Evolutionary conservation across 352 stramenopile species (phyloP).

Genomic region (Pythium coloratum): DNA sequence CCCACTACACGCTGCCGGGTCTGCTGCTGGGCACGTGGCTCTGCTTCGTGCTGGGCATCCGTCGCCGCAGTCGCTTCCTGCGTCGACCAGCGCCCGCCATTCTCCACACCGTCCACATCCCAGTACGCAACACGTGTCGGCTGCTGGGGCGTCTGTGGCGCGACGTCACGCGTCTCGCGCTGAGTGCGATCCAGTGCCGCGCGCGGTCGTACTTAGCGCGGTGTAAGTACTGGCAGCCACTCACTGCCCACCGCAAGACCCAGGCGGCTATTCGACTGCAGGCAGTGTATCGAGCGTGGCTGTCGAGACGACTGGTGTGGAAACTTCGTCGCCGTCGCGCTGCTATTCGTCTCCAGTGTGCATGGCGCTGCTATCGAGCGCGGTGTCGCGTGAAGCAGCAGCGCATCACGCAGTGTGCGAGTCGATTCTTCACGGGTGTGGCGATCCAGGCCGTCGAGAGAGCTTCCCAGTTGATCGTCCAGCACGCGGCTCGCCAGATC

Average conservation of each 20-base stretch:
- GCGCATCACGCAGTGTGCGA: slow-evolving; percentile 26
- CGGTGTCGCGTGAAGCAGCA: slow-evolving; percentile 22
- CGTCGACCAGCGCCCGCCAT: slow-evolving; percentile 38
- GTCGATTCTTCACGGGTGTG: slow-evolving; percentile 20
- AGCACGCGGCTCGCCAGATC: slow-evolving; percentile 34
- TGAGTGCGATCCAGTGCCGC: slow-evolving; percentile 37
- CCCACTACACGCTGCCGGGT: slow-evolving; percentile 38
- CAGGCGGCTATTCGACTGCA: slow-evolving; percentile 39
- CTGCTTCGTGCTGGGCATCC: slow-evolving; percentile 28
- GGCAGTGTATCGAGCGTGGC: slow-evolving; percentile 45
- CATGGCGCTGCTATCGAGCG: slow-evolving; percentile 42
- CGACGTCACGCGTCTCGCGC: slow-evolving; percentile 21
- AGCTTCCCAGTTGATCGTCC: slow-evolving; percentile 25
- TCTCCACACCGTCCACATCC: slow-evolving; percentile 40
- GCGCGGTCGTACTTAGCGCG: slow-evolving; percentile 34
- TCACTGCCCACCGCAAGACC: slow-evolving; percentile 19
- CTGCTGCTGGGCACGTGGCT: slow-evolving; percentile 47
- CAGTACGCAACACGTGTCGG: slow-evolving; percentile 33
- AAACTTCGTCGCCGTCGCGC: slow-evolving; percentile 33
- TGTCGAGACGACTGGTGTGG: slow-evolving; percentile 29
- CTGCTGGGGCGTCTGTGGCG: slow-evolving; percentile 35
- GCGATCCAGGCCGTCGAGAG: slow-evolving; percentile 24
- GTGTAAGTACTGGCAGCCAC: slow-evolving; percentile 26
- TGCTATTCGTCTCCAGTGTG: slow-evolving; percentile 43
- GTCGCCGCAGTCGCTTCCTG: slow-evolving; percentile 32